Base-by-base conservation (phyloP, 2,329 filamentous ascomycete species). In the Verticillium zaregamsianum region DNA sequence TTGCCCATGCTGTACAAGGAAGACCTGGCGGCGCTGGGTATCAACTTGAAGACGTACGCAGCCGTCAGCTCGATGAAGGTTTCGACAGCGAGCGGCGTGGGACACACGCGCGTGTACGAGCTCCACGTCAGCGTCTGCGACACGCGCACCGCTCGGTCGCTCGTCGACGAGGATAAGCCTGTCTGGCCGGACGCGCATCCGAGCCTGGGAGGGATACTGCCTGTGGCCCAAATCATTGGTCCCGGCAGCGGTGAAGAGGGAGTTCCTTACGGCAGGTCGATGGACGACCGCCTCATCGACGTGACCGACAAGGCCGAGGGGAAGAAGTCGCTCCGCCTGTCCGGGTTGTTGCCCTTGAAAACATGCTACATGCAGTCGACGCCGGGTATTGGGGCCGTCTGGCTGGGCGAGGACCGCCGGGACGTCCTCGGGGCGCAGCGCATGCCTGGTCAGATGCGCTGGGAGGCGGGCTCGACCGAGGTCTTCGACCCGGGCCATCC, bases 301-400 rank as follows among this genome's bases (percentile, higher is more conserved):
- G 8, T 65, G 12, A 12, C 63, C 3, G 58, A 65, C 39, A 20
- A 25, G 20, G 64, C 64, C 39, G 64, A 64, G 54, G 64, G 64
- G 17, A 55, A 58, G 25, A 64, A 60, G 45, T 59, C 64, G 2
- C 64, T 72, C 17, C 74, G 79, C 1, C 71, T 81, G 4, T 77
- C 74, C 32, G 78, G 79, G 6, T 66, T 80, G 57, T 45, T 81
- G 28, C 78, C 79, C 11, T 79, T 80, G 64, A 70, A 76, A 23
- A 70, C 70, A 6, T 77, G 73, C 64, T 82, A 82, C 65, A 59
- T 77, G 23, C 73, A 75, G 23, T 72, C 71, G n/a, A 75, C 75
- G 7, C 79, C 80, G 0, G 73, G 71, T 1, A 69, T 66, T 54
- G 67, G 66, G 40, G 63, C 66, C 20, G 40, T 81, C 11, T 79